Evolutionary conservation across 495 filamentous ascomycete genomes (phyloP), one percentile per base, ranked within the genome.

Genomic region (Clohesyomyces aquaticus): DNA sequence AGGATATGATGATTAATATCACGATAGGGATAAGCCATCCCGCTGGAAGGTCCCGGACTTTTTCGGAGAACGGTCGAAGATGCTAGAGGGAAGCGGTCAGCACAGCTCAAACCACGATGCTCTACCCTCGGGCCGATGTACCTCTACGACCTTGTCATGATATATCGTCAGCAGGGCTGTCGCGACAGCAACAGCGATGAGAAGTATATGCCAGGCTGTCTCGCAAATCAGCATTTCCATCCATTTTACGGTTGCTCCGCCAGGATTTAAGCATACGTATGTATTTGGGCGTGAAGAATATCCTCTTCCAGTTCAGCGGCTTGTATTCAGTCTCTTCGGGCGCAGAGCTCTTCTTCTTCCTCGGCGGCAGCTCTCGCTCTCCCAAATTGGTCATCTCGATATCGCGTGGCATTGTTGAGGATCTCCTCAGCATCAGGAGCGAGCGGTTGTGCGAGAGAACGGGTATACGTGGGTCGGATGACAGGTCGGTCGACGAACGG

Each of bases 1-100:
- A 65, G 0, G 62, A 65, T 35, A 65, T 43, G 32, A 65, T 32
- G 38, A 65, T 53, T 3, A 65, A 48, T n/a, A 65, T 65, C 0
- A 42, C 62, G 49, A 65, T 59, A 2, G 62, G 62, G 3, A 65
- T 65, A 4, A 65, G 62, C 55, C 55, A 65, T 22, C 62, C 62
- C 6, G 55, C 62, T 10, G 62, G 62, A 3, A 65, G 62, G 18
- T 65, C 55, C 46, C 62, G 62, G 21, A 65, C 46, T 21, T 53
- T 53, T 32, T 59, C 55, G 9, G 62, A 59, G 23, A 43, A 65
- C 3, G 62, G 62, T 9, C 62, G 62, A 10, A 65, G 62, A 53
- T 53, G 46, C 62, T 65, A 27, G 4, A 50, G 6, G 27, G 22
- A 8, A 8, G 11, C 48, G 8, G 48, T 29, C 11, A 26, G 27